Evolutionary conservation across 2,329 filamentous ascomycete species (phyloP), one percentile per base, ranked within the genome.

Genomic region (Fusarium cicatricum): DNA sequence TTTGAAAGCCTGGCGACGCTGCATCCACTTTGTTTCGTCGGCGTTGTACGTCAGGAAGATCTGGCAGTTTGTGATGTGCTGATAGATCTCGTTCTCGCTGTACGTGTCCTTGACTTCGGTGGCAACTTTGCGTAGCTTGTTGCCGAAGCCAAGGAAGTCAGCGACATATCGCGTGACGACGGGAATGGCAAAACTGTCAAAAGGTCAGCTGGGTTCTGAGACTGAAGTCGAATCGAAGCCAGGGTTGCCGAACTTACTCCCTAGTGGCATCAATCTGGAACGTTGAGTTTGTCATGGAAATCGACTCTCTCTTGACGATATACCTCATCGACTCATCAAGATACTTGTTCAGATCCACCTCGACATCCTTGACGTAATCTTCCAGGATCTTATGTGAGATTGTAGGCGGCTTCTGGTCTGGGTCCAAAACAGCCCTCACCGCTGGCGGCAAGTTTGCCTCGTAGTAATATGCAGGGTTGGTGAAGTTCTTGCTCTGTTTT

Each of bases 51-150:
- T 49, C 1, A 68, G 44, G 54, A 68, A 68, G 0, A 60, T 37
- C 15, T 68, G 65, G 12, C 65, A 68, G 45, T 68, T 66, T 7
- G 61, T 66, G 44, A 68, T 68, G 33, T 68, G 65, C 37, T 66
- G 63, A 5, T 68, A 68, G 3, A 68, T 58, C 17, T 66, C 58
- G 19, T 68, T 68, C 40, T 67, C 65, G 0, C 44, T 52, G 40
- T 60, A 55, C 2, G 32, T 55, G 1, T 29, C 52, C 39, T 38
- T 1, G 46, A 50, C 19, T 44, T 64, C n/a, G n/a, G n/a, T n/a
- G 23, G 31, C 14, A 5, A 41, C 47, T 7, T 34, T 53, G 3
- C 36, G 46, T 11, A 66, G 39, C 1, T 55, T 32, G 19, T 65
- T 29, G 0, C 56, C 58, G 2, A 68, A 66, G 29, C 65, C 65